Conservation (phyloP, 1,139 yeast genomes). For the Kodamaea ohmeri region DNA sequence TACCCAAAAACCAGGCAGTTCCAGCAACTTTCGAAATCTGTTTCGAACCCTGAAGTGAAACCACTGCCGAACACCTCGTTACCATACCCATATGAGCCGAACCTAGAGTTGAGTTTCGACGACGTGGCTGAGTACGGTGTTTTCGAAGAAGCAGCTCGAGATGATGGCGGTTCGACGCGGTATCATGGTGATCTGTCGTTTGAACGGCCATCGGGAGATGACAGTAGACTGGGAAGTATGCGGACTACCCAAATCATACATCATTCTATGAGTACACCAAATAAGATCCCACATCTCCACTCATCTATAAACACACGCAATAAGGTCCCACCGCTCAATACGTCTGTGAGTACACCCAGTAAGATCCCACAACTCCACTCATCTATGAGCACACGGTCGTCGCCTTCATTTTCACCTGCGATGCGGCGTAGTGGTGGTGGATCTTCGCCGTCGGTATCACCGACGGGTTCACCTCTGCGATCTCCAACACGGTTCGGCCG, state of each 20-base stretch:
- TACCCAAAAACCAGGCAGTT: slow-evolving; percentile 12
- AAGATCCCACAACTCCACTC: slow-evolving; percentile 2
- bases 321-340: slow-evolving; percentile 2
- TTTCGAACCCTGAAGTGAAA: not conserved
- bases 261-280: slow-evolving; percentile 10
- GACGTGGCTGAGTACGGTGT: slow-evolving; percentile 1
- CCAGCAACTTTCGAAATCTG: slow-evolving; percentile 16
- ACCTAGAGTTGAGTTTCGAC: not conserved
- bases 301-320: not conserved
- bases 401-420: not conserved
- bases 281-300: slow-evolving; percentile 5
- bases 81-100: slow-evolving; percentile 1
- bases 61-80: not conserved
- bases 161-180: no score
- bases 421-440: not conserved
- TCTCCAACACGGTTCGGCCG: not conserved
- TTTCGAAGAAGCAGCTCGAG: slow-evolving; percentile 5
- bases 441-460: slow-evolving; percentile 1
- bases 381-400: slow-evolving; percentile 1
- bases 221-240: not conserved
- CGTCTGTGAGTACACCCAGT: not conserved
- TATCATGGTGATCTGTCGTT: no score
- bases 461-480: slow-evolving; percentile 2
- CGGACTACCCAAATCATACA: slow-evolving; percentile 12
- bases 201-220: not conserved